Base-by-base conservation (phyloP, 495 filamentous ascomycete species). In the Trichoderma reesei region DNA sequence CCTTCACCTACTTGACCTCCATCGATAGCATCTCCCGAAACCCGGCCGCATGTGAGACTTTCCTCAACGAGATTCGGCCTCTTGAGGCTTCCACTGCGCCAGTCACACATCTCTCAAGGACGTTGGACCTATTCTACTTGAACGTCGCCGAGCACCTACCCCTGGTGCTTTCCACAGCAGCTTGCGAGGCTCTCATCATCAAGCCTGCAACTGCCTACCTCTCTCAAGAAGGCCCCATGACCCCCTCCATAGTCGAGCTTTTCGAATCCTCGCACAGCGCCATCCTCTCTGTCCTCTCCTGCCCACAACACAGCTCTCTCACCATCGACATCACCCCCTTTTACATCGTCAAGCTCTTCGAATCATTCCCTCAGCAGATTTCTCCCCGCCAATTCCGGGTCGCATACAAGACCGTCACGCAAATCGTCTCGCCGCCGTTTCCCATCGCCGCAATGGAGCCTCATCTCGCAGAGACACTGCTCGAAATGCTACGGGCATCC, bases 241-340 rank as follows among this genome's bases (percentile, higher is more conserved):
- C 79, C 18, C 72, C 78, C 2, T 71, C 73, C 14, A 78, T 77
- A 42, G 73, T 87, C 39, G 85, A 90, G 66, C 88, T 95, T 5
- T 97, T 97, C 69, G 94, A 98, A 76, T 85, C 94, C 1, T 92
- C 93, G 9, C 95, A 98, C 76, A 90, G 87, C 67, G 82, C 92
- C 59, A 85, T 91, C 68, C 86, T 98, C 18, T 85, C 93, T 37
- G 85, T 90, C 5, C 82, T 98, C 42, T 88, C 92, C 2, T 87
- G 90, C 39, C 89, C 92, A 2, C 82, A 86, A 63, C 93, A 90
- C 66, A 82, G 86, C 14, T 76, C 83, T 10, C 74, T 96, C 44
- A 85, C 90, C 38, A 82, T 85, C 14, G 83, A 83, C 66, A 81
- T 96, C 61, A 79, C 93, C 14, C 92, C 92, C 2, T 90, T 90